phyloP scores from a whole-genome alignment of 2,329 filamentous ascomycete genomes.

The Uncinocarpus reesii region DNA sequence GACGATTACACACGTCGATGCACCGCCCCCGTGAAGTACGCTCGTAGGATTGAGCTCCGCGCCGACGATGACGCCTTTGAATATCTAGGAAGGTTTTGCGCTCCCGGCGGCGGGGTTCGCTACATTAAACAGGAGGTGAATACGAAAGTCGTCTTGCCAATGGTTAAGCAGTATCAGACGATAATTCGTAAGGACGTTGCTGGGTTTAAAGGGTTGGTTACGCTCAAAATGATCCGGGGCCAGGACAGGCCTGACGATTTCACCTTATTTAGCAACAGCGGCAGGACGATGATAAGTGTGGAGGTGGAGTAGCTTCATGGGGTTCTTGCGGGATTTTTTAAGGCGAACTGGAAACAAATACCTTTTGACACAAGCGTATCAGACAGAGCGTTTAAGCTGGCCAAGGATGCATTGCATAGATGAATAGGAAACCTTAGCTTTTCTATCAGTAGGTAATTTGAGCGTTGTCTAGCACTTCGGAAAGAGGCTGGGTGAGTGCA shows the following conservation, averaged over 20 bases:
- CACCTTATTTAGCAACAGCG: too few relatives aligned
- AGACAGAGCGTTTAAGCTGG: too few relatives aligned
- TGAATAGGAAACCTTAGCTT: too few relatives aligned
- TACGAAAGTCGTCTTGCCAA: conserved; percentile 10
- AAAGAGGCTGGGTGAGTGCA: background rate
- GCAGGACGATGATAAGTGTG: background rate
- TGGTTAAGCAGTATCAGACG: conserved; percentile 9
- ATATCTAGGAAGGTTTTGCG: background rate
- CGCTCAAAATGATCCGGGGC: background rate
- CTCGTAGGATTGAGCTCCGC: background rate
- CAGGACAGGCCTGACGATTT: background rate
- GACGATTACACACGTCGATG: background rate
- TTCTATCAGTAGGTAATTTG: too few relatives aligned
- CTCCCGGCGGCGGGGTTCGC: conserved; percentile 5
- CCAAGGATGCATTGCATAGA: too few relatives aligned
- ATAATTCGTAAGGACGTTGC: background rate
- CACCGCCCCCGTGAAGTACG: background rate
- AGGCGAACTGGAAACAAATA: too few relatives aligned
- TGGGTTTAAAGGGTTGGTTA: conserved; percentile 2
- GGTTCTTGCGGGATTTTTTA: too few relatives aligned
- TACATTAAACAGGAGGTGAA: conserved; percentile 13
- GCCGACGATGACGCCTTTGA: background rate
- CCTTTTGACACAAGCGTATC: too few relatives aligned
- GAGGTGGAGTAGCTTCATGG: background rate
- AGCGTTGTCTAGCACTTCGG: background rate